A percentile compares a stretch with the other conserved stretches of the same genome.
These are phyloP conservation scores for Ampelomyces quisqualis DNA, from an alignment of 2,329 filamentous ascomycete species.

Conservation along the genomic window DNA sequence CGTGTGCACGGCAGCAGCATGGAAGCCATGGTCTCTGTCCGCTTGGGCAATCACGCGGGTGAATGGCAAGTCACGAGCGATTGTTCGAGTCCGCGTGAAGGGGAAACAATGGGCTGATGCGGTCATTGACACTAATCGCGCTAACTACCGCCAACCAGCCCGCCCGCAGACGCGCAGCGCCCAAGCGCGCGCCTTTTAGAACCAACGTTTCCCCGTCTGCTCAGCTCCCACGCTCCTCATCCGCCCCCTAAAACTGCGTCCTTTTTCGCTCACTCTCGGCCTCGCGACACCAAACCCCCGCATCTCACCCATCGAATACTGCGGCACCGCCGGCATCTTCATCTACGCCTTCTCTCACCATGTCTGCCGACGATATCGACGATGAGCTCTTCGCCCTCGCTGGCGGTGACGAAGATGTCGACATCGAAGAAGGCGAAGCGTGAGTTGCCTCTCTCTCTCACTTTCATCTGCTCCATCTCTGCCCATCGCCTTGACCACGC, in stretches of 20 bases:
- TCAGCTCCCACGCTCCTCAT: conserved; percentile 18
- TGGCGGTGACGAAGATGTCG: conserved; percentile 64
- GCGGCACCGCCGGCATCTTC: conserved; percentile 5
- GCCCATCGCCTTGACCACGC: conserved; percentile 2
- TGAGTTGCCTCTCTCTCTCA: conserved; percentile 54
- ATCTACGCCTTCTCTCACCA: conserved; percentile 42
- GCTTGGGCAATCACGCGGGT: conserved; percentile 12
- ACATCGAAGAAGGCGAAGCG: conserved; percentile 78
- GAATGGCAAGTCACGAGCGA: conserved; percentile 1
- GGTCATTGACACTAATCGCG: conserved; percentile 4
- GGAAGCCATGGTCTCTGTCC: conserved; percentile 18
- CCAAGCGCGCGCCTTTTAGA: conserved; percentile 16
- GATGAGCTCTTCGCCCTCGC: conserved; percentile 92
- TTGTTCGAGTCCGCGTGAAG: conserved; percentile 7
- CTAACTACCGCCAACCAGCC: neutral
- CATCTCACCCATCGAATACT: conserved; percentile 2
- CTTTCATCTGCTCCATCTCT: conserved; percentile 5
- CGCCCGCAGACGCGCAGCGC: conserved; percentile 18
- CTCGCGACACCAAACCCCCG: conserved; percentile 8
- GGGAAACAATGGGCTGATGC: conserved; percentile 7
- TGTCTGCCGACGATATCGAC: conserved; percentile 77
- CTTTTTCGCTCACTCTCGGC: conserved; percentile 11
- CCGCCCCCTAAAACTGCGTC: conserved; percentile 18
- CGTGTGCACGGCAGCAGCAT: conserved; percentile 20
- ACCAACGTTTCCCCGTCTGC: conserved; percentile 24